Evolutionary conservation across 495 filamentous ascomycete species (phyloP), one percentile per base, ranked within the genome.

Genomic region (Jackrogersella minutella): DNA sequence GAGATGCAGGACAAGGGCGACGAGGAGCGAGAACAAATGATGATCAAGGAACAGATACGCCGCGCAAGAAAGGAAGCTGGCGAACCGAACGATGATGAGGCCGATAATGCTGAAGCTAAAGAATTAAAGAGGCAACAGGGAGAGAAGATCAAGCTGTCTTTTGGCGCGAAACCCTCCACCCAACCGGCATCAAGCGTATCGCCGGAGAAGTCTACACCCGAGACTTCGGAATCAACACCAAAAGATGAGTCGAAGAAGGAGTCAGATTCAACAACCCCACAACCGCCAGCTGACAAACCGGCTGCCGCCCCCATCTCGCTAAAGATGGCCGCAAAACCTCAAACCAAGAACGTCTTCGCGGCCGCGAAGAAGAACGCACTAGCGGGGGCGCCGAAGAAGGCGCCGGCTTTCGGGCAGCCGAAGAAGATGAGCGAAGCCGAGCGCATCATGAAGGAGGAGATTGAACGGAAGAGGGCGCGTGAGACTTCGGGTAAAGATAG

Each of bases 381-480:
- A 21, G 72, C 78, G 13, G 73, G 77, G 1, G 81, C 81, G 2
- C 79, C 82, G 10, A 90, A 90, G 78, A 91, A 90, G 73, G 77
- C 82, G 3, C 51, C 66, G 0, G 74, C 80, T 26, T 74, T 74
- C n/a, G 81, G 87, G 50, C 83, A 81, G 40, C 84, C 85, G 2
- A 91, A 90, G 63, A 92, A 90, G 80, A 92, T 95, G 84, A 91
- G 89, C 63, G 90, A 95, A 74, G 90, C 90, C n/a, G 92, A 96
- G 64, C 82, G 92, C 58, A 95, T 95, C 60, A 96, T 96, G 92
- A 91, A 88, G 74, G 89, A 91, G 62, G 92, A 94, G 68, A 82
- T 91, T 71, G 89, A 94, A 68, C 80, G 84, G 33, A 94, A 93
- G 74, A 82, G 88, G 41, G 68, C 73, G 11, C 80, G 85, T 21